phyloP scores from a whole-genome alignment of 73 alveolate species.

The Paramecium octaurelia region DNA sequence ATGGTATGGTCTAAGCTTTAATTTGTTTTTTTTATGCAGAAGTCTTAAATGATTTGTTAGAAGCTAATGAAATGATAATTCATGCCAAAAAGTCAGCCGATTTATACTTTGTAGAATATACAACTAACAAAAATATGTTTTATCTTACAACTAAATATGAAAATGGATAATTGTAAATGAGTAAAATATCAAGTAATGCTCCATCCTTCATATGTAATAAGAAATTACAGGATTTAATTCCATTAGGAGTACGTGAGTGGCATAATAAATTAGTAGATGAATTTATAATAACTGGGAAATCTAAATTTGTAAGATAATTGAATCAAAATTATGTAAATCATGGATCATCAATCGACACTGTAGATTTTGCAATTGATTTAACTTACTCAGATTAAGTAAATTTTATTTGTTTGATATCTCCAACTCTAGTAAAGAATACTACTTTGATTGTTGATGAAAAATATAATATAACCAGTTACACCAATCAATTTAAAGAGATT shows the following conservation, averaged over 20 bases:
- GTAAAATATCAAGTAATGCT: not conserved
- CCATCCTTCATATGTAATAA: not conserved
- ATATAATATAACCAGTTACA: not conserved
- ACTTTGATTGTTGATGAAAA: not conserved
- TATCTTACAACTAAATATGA: not conserved
- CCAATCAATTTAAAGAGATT: not conserved
- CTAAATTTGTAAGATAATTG: not conserved
- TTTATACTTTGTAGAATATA: not conserved
- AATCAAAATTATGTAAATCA: not conserved
- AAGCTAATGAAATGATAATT: not conserved
- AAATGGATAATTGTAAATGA: not conserved
- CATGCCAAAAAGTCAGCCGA: not conserved
- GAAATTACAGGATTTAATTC: not conserved
- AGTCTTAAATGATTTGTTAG: not conserved
- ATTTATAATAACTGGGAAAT: not conserved
- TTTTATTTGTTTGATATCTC: not conserved
- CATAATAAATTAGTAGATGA: not conserved
- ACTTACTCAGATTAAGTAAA: not conserved
- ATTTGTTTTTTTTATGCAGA: slow-evolving; percentile 16
- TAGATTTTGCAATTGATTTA: not conserved
- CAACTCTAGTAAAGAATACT: not conserved
- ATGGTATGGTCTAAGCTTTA: not conserved
- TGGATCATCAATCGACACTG: not conserved
- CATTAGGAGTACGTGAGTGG: not conserved
- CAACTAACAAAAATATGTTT: not conserved